phyloP scores from a whole-genome alignment of 1,284 basidiomycete genomes.

The Ceratobasidium theobromae region DNA sequence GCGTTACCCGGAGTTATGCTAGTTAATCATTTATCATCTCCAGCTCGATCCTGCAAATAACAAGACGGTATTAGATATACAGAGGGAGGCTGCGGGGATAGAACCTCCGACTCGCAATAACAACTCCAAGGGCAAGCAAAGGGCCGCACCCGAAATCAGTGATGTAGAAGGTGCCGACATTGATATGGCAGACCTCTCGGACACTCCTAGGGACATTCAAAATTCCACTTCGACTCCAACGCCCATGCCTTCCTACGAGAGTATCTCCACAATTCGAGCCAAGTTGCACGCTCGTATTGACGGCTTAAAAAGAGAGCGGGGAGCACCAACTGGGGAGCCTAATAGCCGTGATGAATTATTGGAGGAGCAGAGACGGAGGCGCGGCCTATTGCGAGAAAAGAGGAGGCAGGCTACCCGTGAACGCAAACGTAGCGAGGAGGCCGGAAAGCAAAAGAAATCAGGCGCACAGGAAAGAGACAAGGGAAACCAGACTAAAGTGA shows the following conservation, averaged over 20 bases:
- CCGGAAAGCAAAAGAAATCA: conserved; percentile 54
- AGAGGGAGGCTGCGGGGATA: conserved; percentile 53
- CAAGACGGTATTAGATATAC: conserved; percentile 77
- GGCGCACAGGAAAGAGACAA: conserved; percentile 50
- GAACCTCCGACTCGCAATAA: conserved; percentile 39
- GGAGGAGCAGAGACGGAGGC: conserved; percentile 71
- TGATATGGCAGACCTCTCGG: conserved; percentile 39
- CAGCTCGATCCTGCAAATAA: conserved; percentile 90
- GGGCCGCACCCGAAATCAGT: conserved; percentile 42
- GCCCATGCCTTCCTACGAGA: conserved; percentile 69
- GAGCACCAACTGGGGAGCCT: conserved; percentile 43
- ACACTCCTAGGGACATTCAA: conserved; percentile 39
- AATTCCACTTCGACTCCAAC: conserved; percentile 39
- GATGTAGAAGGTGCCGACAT: conserved; percentile 44
- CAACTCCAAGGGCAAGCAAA: conserved; percentile 56
- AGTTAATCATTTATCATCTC: background rate
- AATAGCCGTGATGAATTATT: conserved; percentile 71
- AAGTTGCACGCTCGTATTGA: conserved; percentile 80
- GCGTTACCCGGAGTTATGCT: background rate
- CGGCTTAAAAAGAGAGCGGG: conserved; percentile 56
- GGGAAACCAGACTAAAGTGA: conserved; percentile 56
- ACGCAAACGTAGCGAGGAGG: conserved; percentile 65
- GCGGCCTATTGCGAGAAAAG: conserved; percentile 79
- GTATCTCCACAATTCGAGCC: conserved; percentile 70
- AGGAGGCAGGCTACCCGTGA: conserved; percentile 82